phyloP scores from a whole-genome alignment of 129 eudicot genomes.

The Flaveria bidentis region DNA sequence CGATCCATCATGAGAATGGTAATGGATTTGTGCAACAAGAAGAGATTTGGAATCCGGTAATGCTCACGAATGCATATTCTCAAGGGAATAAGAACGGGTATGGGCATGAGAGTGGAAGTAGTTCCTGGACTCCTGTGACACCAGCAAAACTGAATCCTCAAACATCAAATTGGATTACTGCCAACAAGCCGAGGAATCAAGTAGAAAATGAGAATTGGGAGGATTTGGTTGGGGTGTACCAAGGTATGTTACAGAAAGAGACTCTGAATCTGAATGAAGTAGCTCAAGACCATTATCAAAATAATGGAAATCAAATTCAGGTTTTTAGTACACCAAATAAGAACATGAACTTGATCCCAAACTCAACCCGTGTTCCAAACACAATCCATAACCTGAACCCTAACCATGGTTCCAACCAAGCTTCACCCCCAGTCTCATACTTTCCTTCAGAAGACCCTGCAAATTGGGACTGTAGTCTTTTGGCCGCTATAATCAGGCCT shows the following conservation, averaged over 20 bases:
- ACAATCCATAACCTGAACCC: not conserved
- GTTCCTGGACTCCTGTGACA: slow-evolving; percentile 46
- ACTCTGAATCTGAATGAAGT: slow-evolving; percentile 19
- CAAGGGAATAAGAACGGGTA: slow-evolving; percentile 10
- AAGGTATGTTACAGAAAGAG: slow-evolving; percentile 41
- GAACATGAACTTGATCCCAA: slow-evolving; percentile 3
- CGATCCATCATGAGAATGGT: slow-evolving; percentile 23
- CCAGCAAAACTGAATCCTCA: slow-evolving; percentile 42
- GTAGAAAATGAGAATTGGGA: slow-evolving; percentile 41
- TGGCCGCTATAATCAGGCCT: slow-evolving; percentile 41
- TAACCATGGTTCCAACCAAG: slow-evolving; percentile 12
- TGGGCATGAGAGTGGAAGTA: slow-evolving; percentile 26
- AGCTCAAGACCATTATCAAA: slow-evolving; percentile 26
- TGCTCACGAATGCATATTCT: slow-evolving; percentile 12
- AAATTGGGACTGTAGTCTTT: slow-evolving; percentile 39
- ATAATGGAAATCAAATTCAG: not conserved
- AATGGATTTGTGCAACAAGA: slow-evolving; percentile 14
- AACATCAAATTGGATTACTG: slow-evolving; percentile 17
- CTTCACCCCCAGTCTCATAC: slow-evolving; percentile 19
- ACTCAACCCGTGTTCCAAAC: slow-evolving; percentile 21
- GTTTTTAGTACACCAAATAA: slow-evolving; percentile 8
- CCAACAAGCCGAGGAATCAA: slow-evolving; percentile 39
- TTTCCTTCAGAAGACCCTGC: slow-evolving; percentile 32
- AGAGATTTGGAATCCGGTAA: slow-evolving; percentile 22
- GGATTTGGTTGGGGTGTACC: slow-evolving; percentile 58